phyloP scores from a whole-genome alignment of 2,329 filamentous ascomycete species.

The Dendryphion nanum region DNA sequence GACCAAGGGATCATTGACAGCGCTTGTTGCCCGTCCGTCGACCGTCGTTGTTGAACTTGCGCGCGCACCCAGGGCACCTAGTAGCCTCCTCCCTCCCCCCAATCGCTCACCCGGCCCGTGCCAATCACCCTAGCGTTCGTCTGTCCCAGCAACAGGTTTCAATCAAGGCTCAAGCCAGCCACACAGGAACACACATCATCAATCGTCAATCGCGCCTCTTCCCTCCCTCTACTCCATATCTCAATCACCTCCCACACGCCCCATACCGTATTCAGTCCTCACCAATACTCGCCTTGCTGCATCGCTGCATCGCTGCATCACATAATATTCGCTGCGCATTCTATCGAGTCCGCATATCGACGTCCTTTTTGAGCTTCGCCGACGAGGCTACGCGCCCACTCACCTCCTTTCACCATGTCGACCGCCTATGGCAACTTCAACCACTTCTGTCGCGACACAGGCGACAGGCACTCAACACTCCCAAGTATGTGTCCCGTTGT shows the following conservation, averaged over 20 bases:
- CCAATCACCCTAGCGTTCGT: too few species aligned
- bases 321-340: conserved; percentile 3
- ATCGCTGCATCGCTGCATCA: background rate
- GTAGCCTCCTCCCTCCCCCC: too few species aligned
- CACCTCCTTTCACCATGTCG: conserved; percentile 20
- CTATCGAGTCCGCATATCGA: background rate
- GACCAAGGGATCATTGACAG: too few species aligned
- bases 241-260: conserved; percentile 1
- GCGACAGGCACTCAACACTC: conserved; percentile 40
- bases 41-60: too few species aligned
- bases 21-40: too few species aligned
- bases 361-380: background rate
- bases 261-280: background rate
- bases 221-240: conserved; percentile 5
- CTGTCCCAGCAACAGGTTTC: conserved; percentile 8
- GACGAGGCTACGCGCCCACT: conserved; percentile 24
- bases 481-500: conserved; percentile 33
- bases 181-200: conserved; percentile 6
- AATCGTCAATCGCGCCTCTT: conserved; percentile 6
- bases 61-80: too few species aligned
- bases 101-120: too few species aligned
- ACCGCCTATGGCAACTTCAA: conserved; percentile 37
- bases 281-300: background rate
- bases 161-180: conserved; percentile 1
- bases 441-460: conserved; percentile 52